Base-by-base conservation (phyloP, 306 rosid species). In the Cicer arietinum region DNA sequence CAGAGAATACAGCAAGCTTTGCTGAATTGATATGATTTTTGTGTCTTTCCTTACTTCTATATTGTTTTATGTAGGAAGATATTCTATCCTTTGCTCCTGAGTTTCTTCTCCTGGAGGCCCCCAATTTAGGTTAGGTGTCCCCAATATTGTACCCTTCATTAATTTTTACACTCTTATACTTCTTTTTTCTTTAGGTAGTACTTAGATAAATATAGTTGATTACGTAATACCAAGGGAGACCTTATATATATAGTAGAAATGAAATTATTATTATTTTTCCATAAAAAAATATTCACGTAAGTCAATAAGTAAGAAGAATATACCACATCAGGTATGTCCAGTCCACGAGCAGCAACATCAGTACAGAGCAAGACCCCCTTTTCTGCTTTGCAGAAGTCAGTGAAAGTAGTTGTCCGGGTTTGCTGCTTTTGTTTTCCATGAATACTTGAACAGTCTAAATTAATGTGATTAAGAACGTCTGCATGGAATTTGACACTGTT, bases 341-440 rank as follows among this genome's bases (percentile, higher is more conserved):
- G 86, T 13, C 98, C 98, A 71, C 98, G 98, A 25, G 98, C 98
- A 80, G 96, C 96, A 85, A 94, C 98, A 82, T 94, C 97, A 57
- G 98, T 91, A 82, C 98, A 91, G 37, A 94, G 91, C 84, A 94
- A 83, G 78, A 94, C 89, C 45, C 98, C 98, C 37, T 75, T 88
- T 75, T 91, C 94, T 37, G 97, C 97, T 85, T 90, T 84, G 78
- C 91, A 90, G 83, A 90, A 94, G 63, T 86, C 85, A 79, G 85
- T 83, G 73, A 88, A 89, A n/a, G 92, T 90, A 53, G 86, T 82
- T 39, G 97, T 91, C 72, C 98, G 77, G 61, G 91, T 86, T 79
- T 86, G 91, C 86, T 94, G 98, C 82, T 94, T 94, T 85, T 91
- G 97, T 80, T 94, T 89, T 83, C 98, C 98, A 73, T 94, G 90